These are phyloP conservation scores for Pestalotiopsis sp. DNA, from an alignment of 2,329 filamentous ascomycete genomes.

Conservation along the genomic window DNA sequence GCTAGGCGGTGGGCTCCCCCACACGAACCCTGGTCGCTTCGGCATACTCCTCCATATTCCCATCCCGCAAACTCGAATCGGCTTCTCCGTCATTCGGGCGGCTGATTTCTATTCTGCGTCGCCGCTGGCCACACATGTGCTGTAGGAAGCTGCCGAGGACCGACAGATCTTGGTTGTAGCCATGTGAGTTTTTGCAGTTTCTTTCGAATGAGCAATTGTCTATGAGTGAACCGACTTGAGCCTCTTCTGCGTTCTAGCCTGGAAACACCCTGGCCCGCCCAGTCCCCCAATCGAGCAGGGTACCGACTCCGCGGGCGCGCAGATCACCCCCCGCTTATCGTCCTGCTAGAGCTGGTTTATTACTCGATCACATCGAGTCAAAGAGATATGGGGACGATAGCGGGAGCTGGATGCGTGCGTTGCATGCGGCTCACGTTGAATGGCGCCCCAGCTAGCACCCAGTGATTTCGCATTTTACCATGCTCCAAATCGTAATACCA, in stretches of 20 bases:
- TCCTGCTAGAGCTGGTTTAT: constrained; percentile 7
- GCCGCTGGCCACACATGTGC: not conserved
- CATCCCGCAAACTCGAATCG: not conserved
- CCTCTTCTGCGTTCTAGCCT: not conserved
- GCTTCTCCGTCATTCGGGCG: constrained; percentile 8
- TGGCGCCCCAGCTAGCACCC: not conserved
- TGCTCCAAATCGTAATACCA: not conserved
- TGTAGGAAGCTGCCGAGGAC: not conserved
- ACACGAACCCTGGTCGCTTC: not conserved
- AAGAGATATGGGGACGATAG: not conserved
- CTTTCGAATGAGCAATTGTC: not conserved
- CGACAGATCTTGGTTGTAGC: not conserved
- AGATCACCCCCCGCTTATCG: constrained; percentile 3
- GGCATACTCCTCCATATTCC: not conserved
- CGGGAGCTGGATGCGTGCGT: not conserved
- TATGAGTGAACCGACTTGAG: not conserved
- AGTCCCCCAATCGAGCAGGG: not conserved
- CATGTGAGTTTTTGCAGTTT: not conserved
- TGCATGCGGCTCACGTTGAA: not conserved
- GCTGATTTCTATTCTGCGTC: not conserved
- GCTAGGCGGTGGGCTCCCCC: not conserved
- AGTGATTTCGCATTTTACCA: not conserved
- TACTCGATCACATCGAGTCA: constrained; percentile 19
- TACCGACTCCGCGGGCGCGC: not conserved
- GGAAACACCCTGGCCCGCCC: not conserved